A percentile compares a stretch with the other conserved stretches of the same genome.
These are phyloP conservation scores for Trichoderma sp. DNA, from an alignment of 2,329 filamentous ascomycete species.

Conservation along the genomic window DNA sequence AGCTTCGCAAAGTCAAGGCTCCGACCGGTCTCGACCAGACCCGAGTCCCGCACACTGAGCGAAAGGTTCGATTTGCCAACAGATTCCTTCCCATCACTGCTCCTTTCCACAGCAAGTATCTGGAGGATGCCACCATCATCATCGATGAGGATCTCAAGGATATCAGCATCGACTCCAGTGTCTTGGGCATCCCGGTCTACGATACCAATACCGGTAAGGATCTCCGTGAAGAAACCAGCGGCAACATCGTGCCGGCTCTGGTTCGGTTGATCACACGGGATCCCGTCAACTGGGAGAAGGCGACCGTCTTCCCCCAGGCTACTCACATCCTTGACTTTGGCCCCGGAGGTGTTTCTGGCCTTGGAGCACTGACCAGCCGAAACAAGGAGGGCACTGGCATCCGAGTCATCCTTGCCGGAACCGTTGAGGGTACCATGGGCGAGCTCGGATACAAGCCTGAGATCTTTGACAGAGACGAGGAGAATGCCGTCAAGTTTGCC, in stretches of 20 bases:
- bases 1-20: constrained; percentile 94
- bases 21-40: constrained; percentile 97
- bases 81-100: constrained; percentile 96
- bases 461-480: constrained; percentile 92
- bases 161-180: constrained; percentile 68
- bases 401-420: constrained; percentile 88
- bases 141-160: constrained; percentile 86
- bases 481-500: constrained; percentile 91
- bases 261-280: constrained; percentile 93
- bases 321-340: constrained; percentile 97
- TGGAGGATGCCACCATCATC: constrained; percentile 74
- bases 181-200: constrained; percentile 80
- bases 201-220: constrained; percentile 89
- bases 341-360: constrained; percentile 91
- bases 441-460: constrained; percentile 98
- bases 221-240: constrained; percentile 64
- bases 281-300: constrained; percentile 92
- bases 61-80: constrained; percentile 95
- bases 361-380: constrained; percentile 92
- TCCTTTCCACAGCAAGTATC: constrained; percentile 96
- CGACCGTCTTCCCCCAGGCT: constrained; percentile 83
- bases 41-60: constrained; percentile 87
- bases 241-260: constrained; percentile 80
- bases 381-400: constrained; percentile 99
- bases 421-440: constrained; percentile 83